Conservation (phyloP, 306 rosid genomes). For the Castanospermum australe region DNA sequence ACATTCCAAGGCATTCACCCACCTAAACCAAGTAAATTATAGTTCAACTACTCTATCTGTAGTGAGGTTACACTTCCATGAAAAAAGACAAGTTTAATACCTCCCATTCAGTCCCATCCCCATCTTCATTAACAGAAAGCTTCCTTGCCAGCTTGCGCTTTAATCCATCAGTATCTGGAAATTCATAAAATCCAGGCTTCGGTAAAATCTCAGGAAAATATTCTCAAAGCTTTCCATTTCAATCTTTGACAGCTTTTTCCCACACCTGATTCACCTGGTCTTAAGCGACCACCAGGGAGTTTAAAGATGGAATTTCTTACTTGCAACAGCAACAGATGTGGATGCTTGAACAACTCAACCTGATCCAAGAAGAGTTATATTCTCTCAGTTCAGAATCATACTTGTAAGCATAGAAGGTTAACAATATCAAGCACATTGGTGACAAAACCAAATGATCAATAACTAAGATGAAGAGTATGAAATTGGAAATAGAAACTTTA, state of each 20-base stretch:
- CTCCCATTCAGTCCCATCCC: slow-evolving; percentile 80
- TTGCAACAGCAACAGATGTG: slow-evolving; percentile 81
- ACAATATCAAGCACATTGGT: background rate
- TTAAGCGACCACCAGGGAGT: slow-evolving; percentile 93
- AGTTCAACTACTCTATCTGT: background rate
- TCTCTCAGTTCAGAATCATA: slow-evolving; percentile 14
- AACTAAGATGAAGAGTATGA: background rate
- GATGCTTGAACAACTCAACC: slow-evolving; percentile 96
- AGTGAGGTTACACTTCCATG: background rate
- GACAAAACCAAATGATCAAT: background rate
- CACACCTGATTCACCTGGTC: slow-evolving; percentile 85
- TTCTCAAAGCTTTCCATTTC: background rate
- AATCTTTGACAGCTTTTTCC: background rate
- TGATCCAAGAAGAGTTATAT: slow-evolving; percentile 33
- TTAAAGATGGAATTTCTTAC: slow-evolving; percentile 66
- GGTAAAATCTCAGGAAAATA: background rate
- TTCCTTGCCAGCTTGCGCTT: slow-evolving; percentile 73
- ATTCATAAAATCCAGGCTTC: slow-evolving; percentile 14
- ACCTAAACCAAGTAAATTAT: slow-evolving; percentile 45
- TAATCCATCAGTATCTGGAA: slow-evolving; percentile 76
- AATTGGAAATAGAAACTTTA: background rate
- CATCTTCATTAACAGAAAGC: slow-evolving; percentile 55
- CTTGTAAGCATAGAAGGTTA: background rate
- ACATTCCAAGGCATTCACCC: slow-evolving; percentile 81
- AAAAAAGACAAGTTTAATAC: slow-evolving; percentile 34